phyloP scores from a whole-genome alignment of 2,329 filamentous ascomycete genomes.

The Fusarium sp. region DNA sequence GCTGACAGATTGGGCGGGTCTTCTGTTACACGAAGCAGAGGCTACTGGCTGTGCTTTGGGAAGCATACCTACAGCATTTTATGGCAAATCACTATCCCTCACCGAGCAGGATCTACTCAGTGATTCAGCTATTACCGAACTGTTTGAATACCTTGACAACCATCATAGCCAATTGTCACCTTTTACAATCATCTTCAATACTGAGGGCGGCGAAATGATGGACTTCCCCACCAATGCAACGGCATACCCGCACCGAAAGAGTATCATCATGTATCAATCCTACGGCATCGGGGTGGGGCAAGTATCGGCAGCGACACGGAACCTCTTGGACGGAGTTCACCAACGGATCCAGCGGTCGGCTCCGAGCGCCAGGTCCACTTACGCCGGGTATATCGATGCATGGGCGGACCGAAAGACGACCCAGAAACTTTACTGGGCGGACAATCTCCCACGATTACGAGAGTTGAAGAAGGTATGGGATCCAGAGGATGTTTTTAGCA shows the following conservation, averaged over 20 bases:
- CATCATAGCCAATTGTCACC: constrained; percentile 63
- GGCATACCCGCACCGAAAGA: constrained; percentile 73
- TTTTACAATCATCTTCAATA: constrained; percentile 73
- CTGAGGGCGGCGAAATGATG: constrained; percentile 69
- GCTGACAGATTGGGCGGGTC: constrained; percentile 72
- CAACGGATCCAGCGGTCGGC: constrained; percentile 51
- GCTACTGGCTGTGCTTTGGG: constrained; percentile 60
- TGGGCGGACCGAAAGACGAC: constrained; percentile 54
- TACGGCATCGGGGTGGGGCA: constrained; percentile 66
- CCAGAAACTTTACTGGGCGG: constrained; percentile 54
- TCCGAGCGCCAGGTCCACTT: constrained; percentile 60
- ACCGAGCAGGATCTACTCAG: constrained; percentile 61
- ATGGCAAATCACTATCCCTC: constrained; percentile 69
- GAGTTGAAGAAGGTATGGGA: constrained; percentile 53
- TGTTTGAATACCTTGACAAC: constrained; percentile 67
- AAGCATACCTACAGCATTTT: constrained; percentile 64
- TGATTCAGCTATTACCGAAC: constrained; percentile 56
- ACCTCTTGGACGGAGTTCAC: constrained; percentile 66
- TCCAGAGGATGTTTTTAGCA: constrained; percentile 54
- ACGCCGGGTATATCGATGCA: constrained; percentile 73
- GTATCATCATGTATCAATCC: constrained; percentile 72
- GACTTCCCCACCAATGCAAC: constrained; percentile 68
- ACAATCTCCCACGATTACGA: constrained; percentile 50
- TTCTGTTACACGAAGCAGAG: constrained; percentile 65
- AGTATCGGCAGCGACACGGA: constrained; percentile 59